A percentile compares a stretch with the other conserved stretches of the same genome.
Evolutionary conservation across 768 basidiomycete genomes (phyloP).

Genomic region (Pisolithus orientalis): DNA sequence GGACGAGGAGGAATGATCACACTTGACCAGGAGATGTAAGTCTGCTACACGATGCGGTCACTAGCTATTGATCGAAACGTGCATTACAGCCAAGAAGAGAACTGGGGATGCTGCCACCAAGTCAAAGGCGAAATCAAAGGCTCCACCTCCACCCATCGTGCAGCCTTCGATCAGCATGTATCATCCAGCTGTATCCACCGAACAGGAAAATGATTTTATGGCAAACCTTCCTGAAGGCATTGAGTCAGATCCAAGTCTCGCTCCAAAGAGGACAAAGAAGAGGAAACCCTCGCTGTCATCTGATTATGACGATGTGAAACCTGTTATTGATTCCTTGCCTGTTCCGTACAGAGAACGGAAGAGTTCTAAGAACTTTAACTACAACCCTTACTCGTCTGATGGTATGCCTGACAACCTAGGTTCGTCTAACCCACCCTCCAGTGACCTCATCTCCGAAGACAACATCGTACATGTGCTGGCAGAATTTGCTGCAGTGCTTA

Average conservation of each 20-base stretch:
- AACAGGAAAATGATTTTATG: slow-evolving; percentile 90
- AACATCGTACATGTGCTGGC: slow-evolving; percentile 25
- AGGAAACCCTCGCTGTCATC: slow-evolving; percentile 57
- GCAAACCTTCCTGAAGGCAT: slow-evolving; percentile 67
- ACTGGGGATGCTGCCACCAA: slow-evolving; percentile 2
- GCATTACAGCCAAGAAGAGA: slow-evolving; percentile 24
- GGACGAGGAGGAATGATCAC: slow-evolving; percentile 36
- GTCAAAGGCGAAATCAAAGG: slow-evolving; percentile 34
- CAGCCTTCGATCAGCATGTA: slow-evolving; percentile 74
- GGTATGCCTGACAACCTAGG: slow-evolving; percentile 19
- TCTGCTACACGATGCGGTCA: background rate
- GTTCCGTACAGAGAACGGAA: slow-evolving; percentile 31
- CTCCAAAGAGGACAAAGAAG: slow-evolving; percentile 43
- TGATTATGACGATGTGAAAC: slow-evolving; percentile 28
- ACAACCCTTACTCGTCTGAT: slow-evolving; percentile 34
- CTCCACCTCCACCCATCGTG: slow-evolving; percentile 39
- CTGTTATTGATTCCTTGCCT: slow-evolving; percentile 33
- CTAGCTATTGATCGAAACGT: slow-evolving; percentile 4
- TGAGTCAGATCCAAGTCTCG: slow-evolving; percentile 42
- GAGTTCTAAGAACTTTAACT: slow-evolving; percentile 23
- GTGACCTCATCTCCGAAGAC: slow-evolving; percentile 29
- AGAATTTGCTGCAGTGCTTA: slow-evolving; percentile 26
- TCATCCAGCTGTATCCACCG: slow-evolving; percentile 64
- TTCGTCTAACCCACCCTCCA: slow-evolving; percentile 32
- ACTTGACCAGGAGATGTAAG: slow-evolving; percentile 34